Percentiles rank a stretch among this genome's conserved stretches.
Conservation (phyloP, 2,329 filamentous ascomycete species). For the Nemania serpens region DNA sequence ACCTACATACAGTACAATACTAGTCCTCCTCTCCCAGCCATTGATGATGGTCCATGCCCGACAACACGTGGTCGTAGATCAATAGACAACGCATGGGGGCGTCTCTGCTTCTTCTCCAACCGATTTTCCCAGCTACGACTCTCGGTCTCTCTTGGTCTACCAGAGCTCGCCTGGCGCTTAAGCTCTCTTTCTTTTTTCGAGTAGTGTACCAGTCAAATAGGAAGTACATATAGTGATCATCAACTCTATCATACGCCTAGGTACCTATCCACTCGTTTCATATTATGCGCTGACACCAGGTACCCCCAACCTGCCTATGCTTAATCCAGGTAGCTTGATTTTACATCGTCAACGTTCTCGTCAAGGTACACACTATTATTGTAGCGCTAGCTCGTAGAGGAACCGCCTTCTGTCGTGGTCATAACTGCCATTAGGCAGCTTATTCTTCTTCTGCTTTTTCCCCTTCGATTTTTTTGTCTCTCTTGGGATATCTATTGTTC, state of each 20-base stretch:
- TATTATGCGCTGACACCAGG: conserved; percentile 20
- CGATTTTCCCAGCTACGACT: conserved; percentile 5
- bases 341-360: conserved; percentile 34
- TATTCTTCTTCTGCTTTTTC: conserved; percentile 5
- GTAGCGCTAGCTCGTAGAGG: conserved; percentile 19
- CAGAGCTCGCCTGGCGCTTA: conserved; percentile 4
- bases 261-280: conserved; percentile 21
- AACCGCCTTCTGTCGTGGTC: conserved; percentile 7
- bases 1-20: neutral
- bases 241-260: no score
- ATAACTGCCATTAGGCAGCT: conserved; percentile 4
- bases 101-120: conserved; percentile 34
- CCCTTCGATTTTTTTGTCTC: conserved; percentile 22
- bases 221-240: neutral
- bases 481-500: conserved; percentile 26
- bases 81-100: conserved; percentile 14
- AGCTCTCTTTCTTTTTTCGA: conserved; percentile 17
- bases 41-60: neutral
- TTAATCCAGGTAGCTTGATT: neutral
- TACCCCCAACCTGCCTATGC: neutral
- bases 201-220: no score
- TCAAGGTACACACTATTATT: conserved; percentile 1
- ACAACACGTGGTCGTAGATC: conserved; percentile 10
- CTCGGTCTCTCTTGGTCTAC: no score
- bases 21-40: neutral